Conservation (phyloP, 345 rosid species). For the Eucalyptus pauciflora region DNA sequence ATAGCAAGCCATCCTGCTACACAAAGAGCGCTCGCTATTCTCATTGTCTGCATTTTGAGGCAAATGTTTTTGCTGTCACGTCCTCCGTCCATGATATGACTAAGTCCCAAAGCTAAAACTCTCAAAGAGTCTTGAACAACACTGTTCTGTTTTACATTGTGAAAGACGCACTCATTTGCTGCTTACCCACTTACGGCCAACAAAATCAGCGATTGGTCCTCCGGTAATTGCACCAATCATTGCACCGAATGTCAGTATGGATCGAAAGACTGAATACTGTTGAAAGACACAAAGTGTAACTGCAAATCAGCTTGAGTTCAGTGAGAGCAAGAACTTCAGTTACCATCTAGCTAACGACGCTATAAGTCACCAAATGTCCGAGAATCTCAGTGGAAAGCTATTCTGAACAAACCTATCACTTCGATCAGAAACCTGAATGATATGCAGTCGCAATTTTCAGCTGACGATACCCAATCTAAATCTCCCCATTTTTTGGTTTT, state of each 20-base stretch:
- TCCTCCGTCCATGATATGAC: neutral
- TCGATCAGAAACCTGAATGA: too few species aligned
- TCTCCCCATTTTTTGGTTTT: neutral
- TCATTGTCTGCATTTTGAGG: constrained; percentile 51
- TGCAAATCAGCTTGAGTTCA: too few species aligned
- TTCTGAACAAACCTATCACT: too few species aligned
- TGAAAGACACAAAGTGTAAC: neutral
- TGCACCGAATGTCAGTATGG: constrained; percentile 81
- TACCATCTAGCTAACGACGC: too few species aligned
- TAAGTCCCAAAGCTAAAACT: neutral
- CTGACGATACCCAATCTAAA: neutral
- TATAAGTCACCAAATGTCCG: too few species aligned
- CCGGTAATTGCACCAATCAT: constrained; percentile 93
- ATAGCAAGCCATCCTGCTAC: constrained; percentile 78
- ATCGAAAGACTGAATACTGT: constrained; percentile 83
- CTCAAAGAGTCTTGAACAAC: neutral
- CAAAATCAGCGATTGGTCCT: constrained; percentile 67
- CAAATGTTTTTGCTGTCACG: neutral
- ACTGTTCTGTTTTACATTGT: neutral
- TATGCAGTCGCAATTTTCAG: neutral
- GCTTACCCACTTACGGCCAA: constrained; percentile 82
- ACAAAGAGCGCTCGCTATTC: constrained; percentile 46
- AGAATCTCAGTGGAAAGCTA: too few species aligned
- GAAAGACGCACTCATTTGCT: neutral
- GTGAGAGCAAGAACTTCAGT: too few species aligned